Base-by-base conservation (phyloP, 305 asterid genomes). In the Fraxinus sp. region DNA sequence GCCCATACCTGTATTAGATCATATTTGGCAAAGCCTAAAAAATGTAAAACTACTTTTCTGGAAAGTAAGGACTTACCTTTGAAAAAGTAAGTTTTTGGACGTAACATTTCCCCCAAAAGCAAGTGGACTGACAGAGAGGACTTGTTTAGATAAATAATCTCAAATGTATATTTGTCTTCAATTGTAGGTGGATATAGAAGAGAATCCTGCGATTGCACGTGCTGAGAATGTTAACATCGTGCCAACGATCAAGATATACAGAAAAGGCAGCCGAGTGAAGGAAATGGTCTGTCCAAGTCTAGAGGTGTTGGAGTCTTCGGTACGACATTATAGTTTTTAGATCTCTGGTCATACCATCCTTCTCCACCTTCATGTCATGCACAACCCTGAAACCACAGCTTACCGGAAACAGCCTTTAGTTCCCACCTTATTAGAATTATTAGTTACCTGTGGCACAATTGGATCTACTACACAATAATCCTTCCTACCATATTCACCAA, bases 221-320 rank as follows among this genome's bases (percentile, higher is more conserved):
- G 92, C 94, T 0, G 98, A 95, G 84, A 92, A 90, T 49, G 91
- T 95, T 55, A 89, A 88, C 80, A 82, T 87, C 72, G 92, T 87
- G 13, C 99, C 99, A 9, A 93, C 99, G n/a, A 79, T 95, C 89
- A 95, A 94, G 90, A 94, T 95, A 78, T 94, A 96, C 90, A 88
- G 80, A 81, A 90, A 79, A 39, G 92, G 98, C 49, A 79, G 24
- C 84, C 89, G 94, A 74, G 91, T 94, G 87, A 94, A 92, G 88
- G 99, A 94, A 86, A 88, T 94, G 90, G 74, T 96, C 74, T 90
- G 91, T 91, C 98, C 98, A 7, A 91, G 86, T 83, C 91, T 85
- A 4, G 97, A 95, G 86, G 91, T 89, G 71, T 83, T 95, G 82
- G 98, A 95, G 90, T 84, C 98, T 13, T 92, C 97, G 11, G 94